Conservation (phyloP, 768 basidiomycete genomes). For the Stropharia rugosoannulata region DNA sequence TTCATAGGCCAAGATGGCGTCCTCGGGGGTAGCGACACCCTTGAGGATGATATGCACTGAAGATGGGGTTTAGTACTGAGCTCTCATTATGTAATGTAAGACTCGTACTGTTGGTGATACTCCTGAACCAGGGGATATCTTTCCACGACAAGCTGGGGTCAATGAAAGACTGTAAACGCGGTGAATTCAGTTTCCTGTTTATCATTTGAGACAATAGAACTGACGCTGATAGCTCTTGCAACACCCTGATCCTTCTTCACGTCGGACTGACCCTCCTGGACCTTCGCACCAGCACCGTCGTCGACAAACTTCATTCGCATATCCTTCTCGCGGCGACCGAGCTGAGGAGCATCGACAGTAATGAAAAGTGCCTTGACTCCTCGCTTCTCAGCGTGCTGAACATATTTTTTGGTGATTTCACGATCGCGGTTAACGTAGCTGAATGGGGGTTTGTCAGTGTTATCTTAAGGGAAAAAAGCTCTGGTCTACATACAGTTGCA, state of each 20-base stretch:
- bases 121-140: slow-evolving; percentile 78
- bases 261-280: slow-evolving; percentile 43
- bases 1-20: slow-evolving; percentile 20
- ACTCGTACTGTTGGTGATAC: slow-evolving; percentile 63
- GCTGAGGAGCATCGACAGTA: slow-evolving; percentile 96
- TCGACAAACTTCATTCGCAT: slow-evolving; percentile 97
- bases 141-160: slow-evolving; percentile 87
- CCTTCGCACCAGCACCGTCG: slow-evolving; percentile 55
- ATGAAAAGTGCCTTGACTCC: slow-evolving; percentile 95
- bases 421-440: slow-evolving; percentile 92
- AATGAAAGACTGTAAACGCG: slow-evolving; percentile 74
- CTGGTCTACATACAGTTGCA: slow-evolving; percentile 63
- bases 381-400: slow-evolving; percentile 85
- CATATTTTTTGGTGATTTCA: slow-evolving; percentile 77
- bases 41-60: slow-evolving; percentile 20
- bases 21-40: slow-evolving; percentile 20
- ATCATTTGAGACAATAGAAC: slow-evolving; percentile 15
- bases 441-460: not conserved
- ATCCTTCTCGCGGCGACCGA: slow-evolving; percentile 94
- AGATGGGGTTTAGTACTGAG: not conserved
- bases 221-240: slow-evolving; percentile 87
- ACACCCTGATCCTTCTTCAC: slow-evolving; percentile 90
- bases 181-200: not conserved
- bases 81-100: slow-evolving; percentile 31
- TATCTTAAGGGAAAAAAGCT: not conserved